Base-by-base conservation (phyloP, 177 flowering plant species). In the Telopea speciosissima region DNA sequence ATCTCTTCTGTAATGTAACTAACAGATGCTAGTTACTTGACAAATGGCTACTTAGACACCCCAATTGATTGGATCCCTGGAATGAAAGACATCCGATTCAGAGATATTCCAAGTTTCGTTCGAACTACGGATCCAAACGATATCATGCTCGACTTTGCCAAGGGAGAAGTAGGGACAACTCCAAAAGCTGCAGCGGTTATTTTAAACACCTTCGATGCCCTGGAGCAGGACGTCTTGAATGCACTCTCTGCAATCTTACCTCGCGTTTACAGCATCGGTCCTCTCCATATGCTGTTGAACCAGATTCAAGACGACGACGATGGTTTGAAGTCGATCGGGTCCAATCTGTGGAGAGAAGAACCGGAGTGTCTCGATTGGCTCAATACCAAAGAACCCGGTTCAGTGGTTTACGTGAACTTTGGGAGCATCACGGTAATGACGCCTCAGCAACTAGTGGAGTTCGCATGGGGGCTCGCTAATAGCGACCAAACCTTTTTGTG, bases 401-500 rank as follows among this genome's bases (percentile, higher is more conserved):
- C 79, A 0, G 79, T 81, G 5, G 68, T 79, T 8, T 78, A 78
- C 28, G 81, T 79, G 45, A 81, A 81, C 60, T 81, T 81, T 44
- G 83, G 83, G 0, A 81, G 83, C 73, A 65, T 81, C 21, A 72
- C 80, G 0, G 80, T 76, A 0, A 71, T 82, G 78, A 78, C 75
- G 1, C 21, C 56, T 4, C 31, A 78, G 10, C 78, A 80, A 42
- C 28, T 80, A 1, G 13, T 25, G 0, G 83, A 80, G 26, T 77
- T 79, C 42, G 77, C 79, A 4, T 79, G 78, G 76, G 81, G 81
- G 21, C 70, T 78, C 0, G 81, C 75, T 19, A 67, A n/a, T n/a
- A n/a, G n/a, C n/a, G n/a, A n/a, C 14, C 61, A 68, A 7, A 8
- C 22, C 33, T 63, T 63, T 40, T 26, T 63, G 24, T 63, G 66